These are phyloP conservation scores for Erysimum cheiranthoides DNA, from an alignment of 345 rosid genomes.

Conservation along the genomic window DNA sequence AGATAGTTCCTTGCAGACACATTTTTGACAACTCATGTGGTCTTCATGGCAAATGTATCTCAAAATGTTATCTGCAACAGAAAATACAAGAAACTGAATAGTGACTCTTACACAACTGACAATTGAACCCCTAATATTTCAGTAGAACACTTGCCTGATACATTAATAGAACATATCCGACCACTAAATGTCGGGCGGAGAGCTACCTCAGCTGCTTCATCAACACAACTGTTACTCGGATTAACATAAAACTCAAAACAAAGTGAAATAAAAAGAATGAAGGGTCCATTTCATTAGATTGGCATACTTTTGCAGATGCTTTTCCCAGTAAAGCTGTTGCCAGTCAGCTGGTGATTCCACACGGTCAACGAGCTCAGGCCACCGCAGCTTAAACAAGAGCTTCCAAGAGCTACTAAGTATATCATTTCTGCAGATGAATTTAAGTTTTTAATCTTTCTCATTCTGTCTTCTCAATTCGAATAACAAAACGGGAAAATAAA, in stretches of 20 bases:
- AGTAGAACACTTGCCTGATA: slow-evolving; percentile 61
- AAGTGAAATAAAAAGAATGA: background rate
- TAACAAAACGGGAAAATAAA: background rate
- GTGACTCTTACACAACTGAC: background rate
- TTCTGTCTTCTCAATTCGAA: background rate
- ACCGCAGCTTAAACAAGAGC: slow-evolving; percentile 63
- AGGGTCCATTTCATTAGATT: slow-evolving; percentile 16
- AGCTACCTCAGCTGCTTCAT: slow-evolving; percentile 81
- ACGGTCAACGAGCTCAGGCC: slow-evolving; percentile 55
- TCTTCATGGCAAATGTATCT: slow-evolving; percentile 60
- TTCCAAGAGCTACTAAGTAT: slow-evolving; percentile 65
- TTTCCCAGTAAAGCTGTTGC: slow-evolving; percentile 83
- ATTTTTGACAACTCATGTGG: slow-evolving; percentile 37
- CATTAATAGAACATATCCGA: slow-evolving; percentile 53
- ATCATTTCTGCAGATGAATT: slow-evolving; percentile 47
- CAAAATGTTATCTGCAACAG: slow-evolving; percentile 58
- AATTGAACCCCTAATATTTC: background rate
- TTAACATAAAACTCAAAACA: slow-evolving; percentile 29
- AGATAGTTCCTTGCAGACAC: slow-evolving; percentile 56
- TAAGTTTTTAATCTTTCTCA: background rate
- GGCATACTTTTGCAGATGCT: slow-evolving; percentile 74
- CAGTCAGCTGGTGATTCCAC: slow-evolving; percentile 56
- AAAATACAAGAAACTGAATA: slow-evolving; percentile 29
- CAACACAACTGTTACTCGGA: slow-evolving; percentile 74
- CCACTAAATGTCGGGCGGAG: slow-evolving; percentile 70